Percentiles rank a stretch among this genome's conserved stretches.
Conservation (phyloP, 2,329 filamentous ascomycete species). For the Xylaria sp. region DNA sequence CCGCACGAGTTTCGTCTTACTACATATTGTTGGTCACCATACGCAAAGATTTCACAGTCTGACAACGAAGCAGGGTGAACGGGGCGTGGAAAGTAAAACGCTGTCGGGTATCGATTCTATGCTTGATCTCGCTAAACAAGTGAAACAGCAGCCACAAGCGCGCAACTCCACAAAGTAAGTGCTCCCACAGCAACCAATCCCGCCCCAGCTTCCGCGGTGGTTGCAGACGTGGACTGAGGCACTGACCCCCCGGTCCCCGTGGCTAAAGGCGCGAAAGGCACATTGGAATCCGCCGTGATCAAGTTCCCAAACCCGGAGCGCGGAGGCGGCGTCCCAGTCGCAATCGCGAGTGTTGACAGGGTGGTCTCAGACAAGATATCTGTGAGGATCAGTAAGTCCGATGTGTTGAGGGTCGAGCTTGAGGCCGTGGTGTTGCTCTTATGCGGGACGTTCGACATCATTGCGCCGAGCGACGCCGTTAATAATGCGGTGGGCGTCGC, state of each 20-base stretch:
- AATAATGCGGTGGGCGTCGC: conserved; percentile 22
- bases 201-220: conserved; percentile 10
- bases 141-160: conserved; percentile 13
- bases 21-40: neutral
- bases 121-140: conserved; percentile 13
- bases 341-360: conserved; percentile 20
- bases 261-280: conserved; percentile 6
- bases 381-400: conserved; percentile 28
- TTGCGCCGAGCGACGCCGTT: conserved; percentile 12
- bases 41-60: neutral
- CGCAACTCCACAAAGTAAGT: conserved; percentile 18
- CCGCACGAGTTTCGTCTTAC: neutral
- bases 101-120: neutral
- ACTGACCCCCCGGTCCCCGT: neutral
- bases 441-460: neutral
- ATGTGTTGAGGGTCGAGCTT: conserved; percentile 14
- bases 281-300: conserved; percentile 5
- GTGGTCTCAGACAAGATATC: conserved; percentile 13
- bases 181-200: conserved; percentile 16
- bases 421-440: conserved; percentile 17
- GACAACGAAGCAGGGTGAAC: neutral
- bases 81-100: neutral
- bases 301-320: conserved; percentile 21
- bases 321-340: conserved; percentile 27
- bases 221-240: neutral